Percentiles rank a stretch among this genome's conserved stretches.
phyloP scores from a whole-genome alignment of 768 basidiomycete species.

The Tulasnella sp. region DNA sequence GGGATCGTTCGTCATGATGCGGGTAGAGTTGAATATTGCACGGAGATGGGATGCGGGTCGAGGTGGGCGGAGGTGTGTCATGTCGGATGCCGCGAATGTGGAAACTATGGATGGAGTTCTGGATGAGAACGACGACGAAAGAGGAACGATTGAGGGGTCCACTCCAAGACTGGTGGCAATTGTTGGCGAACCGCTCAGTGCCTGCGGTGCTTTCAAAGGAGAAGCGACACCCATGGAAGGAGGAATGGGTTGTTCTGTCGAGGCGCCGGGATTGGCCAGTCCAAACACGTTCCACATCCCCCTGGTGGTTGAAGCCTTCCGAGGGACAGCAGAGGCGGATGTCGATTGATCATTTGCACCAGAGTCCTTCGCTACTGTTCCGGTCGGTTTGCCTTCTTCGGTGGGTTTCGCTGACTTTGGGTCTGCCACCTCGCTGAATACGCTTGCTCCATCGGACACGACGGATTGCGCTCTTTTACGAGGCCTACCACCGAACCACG shows the following conservation, averaged over 20 bases:
- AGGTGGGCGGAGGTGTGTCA: conserved; percentile 30
- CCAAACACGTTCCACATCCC: conserved; percentile 36
- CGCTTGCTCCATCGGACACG: conserved; percentile 62
- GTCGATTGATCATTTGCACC: not conserved
- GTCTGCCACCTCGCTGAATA: conserved; percentile 43
- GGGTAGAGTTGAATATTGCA: conserved; percentile 79
- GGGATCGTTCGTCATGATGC: conserved; percentile 83
- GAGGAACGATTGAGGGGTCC: not conserved
- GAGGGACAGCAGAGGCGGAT: conserved; percentile 40
- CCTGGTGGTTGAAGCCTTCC: conserved; percentile 39
- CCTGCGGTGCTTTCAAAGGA: not conserved
- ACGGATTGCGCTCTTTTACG: conserved; percentile 65
- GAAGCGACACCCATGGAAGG: not conserved
- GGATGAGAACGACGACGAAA: conserved; percentile 29
- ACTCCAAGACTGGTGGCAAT: not conserved
- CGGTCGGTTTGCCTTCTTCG: conserved; percentile 42
- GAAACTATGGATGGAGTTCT: conserved; percentile 29
- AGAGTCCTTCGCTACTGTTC: conserved; percentile 34
- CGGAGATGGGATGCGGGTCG: conserved; percentile 54
- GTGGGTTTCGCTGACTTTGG: conserved; percentile 39
- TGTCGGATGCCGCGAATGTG: conserved; percentile 15
- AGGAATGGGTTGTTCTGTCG: not conserved
- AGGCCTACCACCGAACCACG: conserved; percentile 71
- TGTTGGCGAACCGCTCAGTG: not conserved
- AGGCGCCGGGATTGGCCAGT: conserved; percentile 2